phyloP scores from a whole-genome alignment of 306 rosid species.

The Cicer cuneatum region DNA sequence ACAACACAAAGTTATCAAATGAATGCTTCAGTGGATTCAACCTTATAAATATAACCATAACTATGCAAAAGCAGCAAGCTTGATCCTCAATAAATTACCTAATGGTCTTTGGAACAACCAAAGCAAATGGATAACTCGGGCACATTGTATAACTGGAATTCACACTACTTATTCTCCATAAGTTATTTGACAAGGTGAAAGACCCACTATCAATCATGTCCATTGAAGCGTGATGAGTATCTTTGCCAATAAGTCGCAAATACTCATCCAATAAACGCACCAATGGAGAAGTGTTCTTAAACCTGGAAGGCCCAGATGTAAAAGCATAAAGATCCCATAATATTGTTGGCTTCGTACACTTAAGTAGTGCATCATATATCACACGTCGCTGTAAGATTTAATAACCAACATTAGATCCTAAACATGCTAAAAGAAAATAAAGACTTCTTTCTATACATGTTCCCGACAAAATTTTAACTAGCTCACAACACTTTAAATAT shows the following conservation, averaged over 20 bases:
- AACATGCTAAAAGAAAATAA: conserved; percentile 46
- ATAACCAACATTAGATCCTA: conserved; percentile 47
- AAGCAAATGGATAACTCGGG: conserved; percentile 92
- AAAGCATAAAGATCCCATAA: conserved; percentile 91
- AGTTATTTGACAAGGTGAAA: conserved; percentile 74
- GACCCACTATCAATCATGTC: conserved; percentile 78
- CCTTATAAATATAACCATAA: conserved; percentile 35
- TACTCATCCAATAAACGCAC: conserved; percentile 88
- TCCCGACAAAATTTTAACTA: conserved; percentile 24
- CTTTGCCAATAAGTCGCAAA: conserved; percentile 88
- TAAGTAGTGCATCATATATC: conserved; percentile 70
- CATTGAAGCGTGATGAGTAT: conserved; percentile 58
- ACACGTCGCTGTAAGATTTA: conserved; percentile 70
- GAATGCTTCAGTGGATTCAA: conserved; percentile 39
- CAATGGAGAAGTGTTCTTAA: conserved; percentile 67
- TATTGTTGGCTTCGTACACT: conserved; percentile 67
- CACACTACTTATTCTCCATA: conserved; percentile 87
- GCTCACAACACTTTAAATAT: conserved; percentile 22
- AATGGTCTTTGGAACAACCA: conserved; percentile 77
- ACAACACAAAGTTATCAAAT: conserved; percentile 34
- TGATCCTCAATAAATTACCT: conserved; percentile 61
- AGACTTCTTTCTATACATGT: conserved; percentile 29
- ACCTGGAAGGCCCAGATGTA: conserved; percentile 76
- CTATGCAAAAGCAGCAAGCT: conserved; percentile 34
- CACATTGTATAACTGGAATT: conserved; percentile 77